Conservation (phyloP, 2,329 filamentous ascomycete genomes). For the Emydomyces testavorans region DNA sequence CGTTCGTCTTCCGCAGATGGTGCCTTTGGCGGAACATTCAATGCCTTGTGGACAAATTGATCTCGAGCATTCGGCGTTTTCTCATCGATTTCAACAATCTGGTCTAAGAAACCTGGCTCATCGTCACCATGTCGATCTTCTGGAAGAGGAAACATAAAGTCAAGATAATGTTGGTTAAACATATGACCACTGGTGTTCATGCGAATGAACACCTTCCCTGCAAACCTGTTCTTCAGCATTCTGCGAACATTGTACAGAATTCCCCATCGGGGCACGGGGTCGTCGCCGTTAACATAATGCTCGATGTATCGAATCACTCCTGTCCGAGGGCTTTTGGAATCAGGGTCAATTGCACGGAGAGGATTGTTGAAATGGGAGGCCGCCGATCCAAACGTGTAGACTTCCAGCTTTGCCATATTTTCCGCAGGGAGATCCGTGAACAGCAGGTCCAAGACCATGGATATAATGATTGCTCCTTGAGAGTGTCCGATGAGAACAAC, state of each 20-base stretch:
- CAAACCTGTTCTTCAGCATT: slow-evolving; percentile 38
- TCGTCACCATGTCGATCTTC: slow-evolving; percentile 7
- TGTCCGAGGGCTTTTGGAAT: slow-evolving; percentile 20
- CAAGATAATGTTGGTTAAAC: slow-evolving; percentile 37
- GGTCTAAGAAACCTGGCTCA: slow-evolving; percentile 12
- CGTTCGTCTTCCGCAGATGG: background rate
- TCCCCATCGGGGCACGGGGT: slow-evolving; percentile 65
- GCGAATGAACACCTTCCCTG: slow-evolving; percentile 40
- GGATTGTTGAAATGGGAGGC: slow-evolving; percentile 78
- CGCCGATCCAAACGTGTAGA: slow-evolving; percentile 65
- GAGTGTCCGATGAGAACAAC: slow-evolving; percentile 65
- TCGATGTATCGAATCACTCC: slow-evolving; percentile 58
- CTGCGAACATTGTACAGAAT: slow-evolving; percentile 55
- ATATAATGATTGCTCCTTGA: slow-evolving; percentile 64
- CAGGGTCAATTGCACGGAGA: slow-evolving; percentile 36
- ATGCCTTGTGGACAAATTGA: background rate
- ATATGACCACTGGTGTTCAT: slow-evolving; percentile 32
- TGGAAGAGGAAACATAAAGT: slow-evolving; percentile 32
- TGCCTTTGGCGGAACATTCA: background rate
- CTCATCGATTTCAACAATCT: slow-evolving; percentile 12
- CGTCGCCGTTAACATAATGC: slow-evolving; percentile 63
- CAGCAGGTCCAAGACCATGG: slow-evolving; percentile 64
- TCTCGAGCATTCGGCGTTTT: slow-evolving; percentile 5
- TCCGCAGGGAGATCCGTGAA: slow-evolving; percentile 58
- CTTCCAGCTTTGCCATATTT: slow-evolving; percentile 56